Evolutionary conservation across 176 grass and related monocot genomes (phyloP), one percentile per base, ranked within the genome.

Genomic region (Oryza officinalis): DNA sequence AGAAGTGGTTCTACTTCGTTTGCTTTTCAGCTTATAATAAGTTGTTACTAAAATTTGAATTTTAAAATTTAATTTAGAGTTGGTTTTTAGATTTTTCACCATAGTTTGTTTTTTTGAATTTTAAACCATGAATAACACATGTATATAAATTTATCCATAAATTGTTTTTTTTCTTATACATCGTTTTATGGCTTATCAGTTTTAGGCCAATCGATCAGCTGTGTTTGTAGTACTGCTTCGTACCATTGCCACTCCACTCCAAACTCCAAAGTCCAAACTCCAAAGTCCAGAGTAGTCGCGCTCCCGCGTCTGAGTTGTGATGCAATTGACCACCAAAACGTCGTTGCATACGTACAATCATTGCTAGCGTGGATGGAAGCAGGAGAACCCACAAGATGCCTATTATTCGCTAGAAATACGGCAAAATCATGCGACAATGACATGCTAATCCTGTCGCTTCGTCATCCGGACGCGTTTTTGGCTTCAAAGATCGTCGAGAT

Each of bases 391-490:
- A 27, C 1, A 22, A 10, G 13, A 44, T 7, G 27, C 27, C 26
- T 30, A 65, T 45, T 6, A 80, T 67, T 67, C 20, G 27, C 63
- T 47, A 5, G 10, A 67, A 78, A 67, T 7, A 17, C 20, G 77
- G 27, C 60, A 28, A 27, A 83, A 72, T 22, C 81, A 26, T 2
- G 10, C 0, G 32, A 30, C n/a, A 5, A 17, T 23, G 71, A 81
- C 67, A 20, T 40, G 9, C 10, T 27, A 26, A 17, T 76, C 23
- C 27, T 71, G 44, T 76, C 63, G 63, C 60, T 38, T 27, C 13
- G 26, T 22, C 8, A 52, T 22, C 13, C 57, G 57, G 9, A 79
- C 81, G 81, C 87, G 87, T 79, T 38, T 49, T 74, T 76, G 69
- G 28, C 65, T 0, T 13, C 27, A 40, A 46, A 44, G 59, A 22